Conservation (phyloP, 768 basidiomycete species). For the Russula emetica region DNA sequence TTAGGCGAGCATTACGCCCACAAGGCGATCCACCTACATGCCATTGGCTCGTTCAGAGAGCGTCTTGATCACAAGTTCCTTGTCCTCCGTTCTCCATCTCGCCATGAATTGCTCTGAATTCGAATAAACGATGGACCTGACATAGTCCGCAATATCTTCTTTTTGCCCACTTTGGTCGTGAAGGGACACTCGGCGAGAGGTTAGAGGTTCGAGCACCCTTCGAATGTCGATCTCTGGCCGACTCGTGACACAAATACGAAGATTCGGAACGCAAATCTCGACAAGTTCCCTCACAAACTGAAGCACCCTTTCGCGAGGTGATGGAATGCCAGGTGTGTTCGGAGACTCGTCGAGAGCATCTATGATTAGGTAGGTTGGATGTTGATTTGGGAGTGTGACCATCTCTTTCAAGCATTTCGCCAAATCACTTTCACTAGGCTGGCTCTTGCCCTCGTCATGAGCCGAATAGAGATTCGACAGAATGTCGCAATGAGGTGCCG, state of each 20-base stretch:
- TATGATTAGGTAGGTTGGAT: background rate
- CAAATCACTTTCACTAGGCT: background rate
- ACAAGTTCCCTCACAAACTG: background rate
- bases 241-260: conserved; percentile 4
- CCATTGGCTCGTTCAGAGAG: background rate
- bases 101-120: too few species aligned
- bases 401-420: conserved; percentile 2
- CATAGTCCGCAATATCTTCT: background rate
- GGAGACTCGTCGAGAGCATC: conserved; percentile 15
- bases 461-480: background rate
- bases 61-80: background rate
- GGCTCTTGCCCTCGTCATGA: background rate
- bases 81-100: background rate
- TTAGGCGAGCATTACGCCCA: too few species aligned
- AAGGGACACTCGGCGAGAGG: background rate
- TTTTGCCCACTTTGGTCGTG: conserved; percentile 4
- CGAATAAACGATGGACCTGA: background rate
- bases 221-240: conserved; percentile 2
- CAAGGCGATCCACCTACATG: background rate
- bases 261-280: background rate
- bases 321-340: background rate
- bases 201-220: background rate
- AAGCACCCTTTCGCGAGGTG: background rate
- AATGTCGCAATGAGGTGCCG: background rate
- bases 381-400: background rate